Conservation (phyloP, 2,329 filamentous ascomycete species). For the Leptographium procerum region DNA sequence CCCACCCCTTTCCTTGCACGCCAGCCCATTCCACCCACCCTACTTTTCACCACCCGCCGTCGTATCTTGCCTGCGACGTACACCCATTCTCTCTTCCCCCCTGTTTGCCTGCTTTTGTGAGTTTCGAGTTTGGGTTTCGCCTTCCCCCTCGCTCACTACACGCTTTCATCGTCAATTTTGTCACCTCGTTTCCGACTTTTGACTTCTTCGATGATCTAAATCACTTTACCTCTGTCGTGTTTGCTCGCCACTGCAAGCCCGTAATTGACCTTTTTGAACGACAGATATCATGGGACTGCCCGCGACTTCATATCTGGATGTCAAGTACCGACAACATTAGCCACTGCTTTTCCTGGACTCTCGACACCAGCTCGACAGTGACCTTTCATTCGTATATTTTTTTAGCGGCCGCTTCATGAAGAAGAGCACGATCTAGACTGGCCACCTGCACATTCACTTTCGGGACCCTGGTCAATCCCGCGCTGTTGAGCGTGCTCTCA, state of each 20-base stretch:
- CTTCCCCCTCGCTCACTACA: neutral
- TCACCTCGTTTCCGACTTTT: neutral
- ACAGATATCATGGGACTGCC: neutral
- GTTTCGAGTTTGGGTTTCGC: neutral
- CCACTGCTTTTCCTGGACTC: neutral
- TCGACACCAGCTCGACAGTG: too few species aligned
- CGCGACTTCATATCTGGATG: neutral
- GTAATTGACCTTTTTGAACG: neutral
- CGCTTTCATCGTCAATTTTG: neutral
- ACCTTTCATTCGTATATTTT: neutral
- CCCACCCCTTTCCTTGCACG: neutral
- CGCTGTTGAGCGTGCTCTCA: constrained; percentile 4
- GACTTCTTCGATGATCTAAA: neutral
- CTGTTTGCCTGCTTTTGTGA: neutral
- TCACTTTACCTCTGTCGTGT: neutral
- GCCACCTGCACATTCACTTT: neutral
- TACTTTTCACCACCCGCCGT: neutral
- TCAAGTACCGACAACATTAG: neutral
- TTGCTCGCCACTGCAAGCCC: neutral
- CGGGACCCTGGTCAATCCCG: constrained; percentile 9
- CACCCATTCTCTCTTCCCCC: neutral
- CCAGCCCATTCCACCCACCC: neutral
- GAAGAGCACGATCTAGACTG: neutral
- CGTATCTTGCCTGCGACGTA: too few species aligned
- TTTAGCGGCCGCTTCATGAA: neutral